phyloP scores from a whole-genome alignment of 176 grass and related monocot genomes.

The Musa troglodytarum region DNA sequence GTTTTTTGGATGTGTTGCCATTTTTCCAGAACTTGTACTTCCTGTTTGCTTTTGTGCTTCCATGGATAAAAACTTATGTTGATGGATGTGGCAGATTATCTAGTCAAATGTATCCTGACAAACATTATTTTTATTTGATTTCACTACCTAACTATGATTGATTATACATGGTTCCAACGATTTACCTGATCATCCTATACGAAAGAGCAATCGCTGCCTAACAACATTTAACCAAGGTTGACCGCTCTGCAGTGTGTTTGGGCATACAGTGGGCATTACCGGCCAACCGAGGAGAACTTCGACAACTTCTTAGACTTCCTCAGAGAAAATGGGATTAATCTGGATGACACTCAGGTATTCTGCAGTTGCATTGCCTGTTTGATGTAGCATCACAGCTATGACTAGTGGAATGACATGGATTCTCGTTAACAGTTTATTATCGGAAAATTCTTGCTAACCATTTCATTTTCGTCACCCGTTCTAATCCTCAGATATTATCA shows the following conservation, averaged over 20 bases:
- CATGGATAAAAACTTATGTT: too few species aligned
- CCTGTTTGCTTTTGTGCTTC: too few species aligned
- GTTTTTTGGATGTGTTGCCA: too few species aligned
- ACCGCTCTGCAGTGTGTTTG: constrained; percentile 46
- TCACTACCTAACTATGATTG: too few species aligned
- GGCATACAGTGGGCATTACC: constrained; percentile 93
- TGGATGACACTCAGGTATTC: constrained; percentile 49
- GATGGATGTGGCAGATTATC: not conserved
- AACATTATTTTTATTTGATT: too few species aligned
- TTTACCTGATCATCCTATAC: too few species aligned
- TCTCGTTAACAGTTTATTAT: not conserved
- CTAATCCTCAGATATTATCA: constrained; percentile 39
- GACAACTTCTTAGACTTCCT: constrained; percentile 53
- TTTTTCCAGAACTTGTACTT: not conserved
- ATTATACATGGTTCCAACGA: too few species aligned
- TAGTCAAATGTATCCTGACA: not conserved
- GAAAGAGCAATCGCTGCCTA: not conserved
- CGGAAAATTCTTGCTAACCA: not conserved
- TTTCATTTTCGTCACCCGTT: not conserved
- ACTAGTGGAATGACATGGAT: too few species aligned
- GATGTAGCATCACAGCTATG: too few species aligned
- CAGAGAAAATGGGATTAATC: constrained; percentile 55
- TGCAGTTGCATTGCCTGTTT: not conserved
- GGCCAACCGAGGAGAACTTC: constrained; percentile 57
- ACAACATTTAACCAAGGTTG: not conserved